phyloP scores from a whole-genome alignment of 192 early-diverging fungal species.

The Linnemannia zychae region DNA sequence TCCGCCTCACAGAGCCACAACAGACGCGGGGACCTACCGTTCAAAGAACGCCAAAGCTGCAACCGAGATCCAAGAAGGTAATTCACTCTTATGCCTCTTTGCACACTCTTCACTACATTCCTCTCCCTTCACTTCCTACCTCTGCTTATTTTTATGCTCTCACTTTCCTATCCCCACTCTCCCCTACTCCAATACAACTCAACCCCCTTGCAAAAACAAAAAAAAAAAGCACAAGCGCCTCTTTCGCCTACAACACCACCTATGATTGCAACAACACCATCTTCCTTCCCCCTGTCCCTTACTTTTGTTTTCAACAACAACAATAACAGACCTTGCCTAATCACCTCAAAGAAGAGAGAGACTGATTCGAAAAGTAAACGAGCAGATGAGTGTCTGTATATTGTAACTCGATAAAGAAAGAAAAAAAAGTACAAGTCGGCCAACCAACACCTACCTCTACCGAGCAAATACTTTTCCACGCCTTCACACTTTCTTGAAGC shows the following conservation, averaged over 20 bases:
- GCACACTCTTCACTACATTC: conserved; percentile 5
- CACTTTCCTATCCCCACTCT: not conserved
- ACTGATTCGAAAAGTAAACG: not conserved
- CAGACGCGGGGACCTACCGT: conserved; percentile 15
- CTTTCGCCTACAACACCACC: not conserved
- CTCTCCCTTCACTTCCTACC: not conserved
- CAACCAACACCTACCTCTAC: not conserved
- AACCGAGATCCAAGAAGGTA: conserved; percentile 48
- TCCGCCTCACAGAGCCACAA: conserved; percentile 1
- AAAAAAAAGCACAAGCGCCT: too few species aligned
- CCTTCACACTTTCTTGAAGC: not conserved
- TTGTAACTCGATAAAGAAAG: not conserved
- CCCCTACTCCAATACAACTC: not conserved
- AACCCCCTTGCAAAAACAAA: conserved; percentile 8
- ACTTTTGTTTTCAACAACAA: not conserved
- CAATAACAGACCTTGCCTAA: not conserved
- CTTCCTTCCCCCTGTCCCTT: not conserved
- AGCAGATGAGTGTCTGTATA: not conserved
- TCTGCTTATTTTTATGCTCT: too few species aligned
- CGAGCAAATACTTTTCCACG: not conserved
- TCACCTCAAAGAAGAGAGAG: not conserved
- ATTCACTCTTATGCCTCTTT: not conserved
- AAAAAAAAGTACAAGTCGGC: not conserved
- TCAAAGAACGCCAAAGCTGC: conserved; percentile 39
- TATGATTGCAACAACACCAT: not conserved